phyloP scores from a whole-genome alignment of 139 green algal genomes.

The Volvox reticuliferus region DNA sequence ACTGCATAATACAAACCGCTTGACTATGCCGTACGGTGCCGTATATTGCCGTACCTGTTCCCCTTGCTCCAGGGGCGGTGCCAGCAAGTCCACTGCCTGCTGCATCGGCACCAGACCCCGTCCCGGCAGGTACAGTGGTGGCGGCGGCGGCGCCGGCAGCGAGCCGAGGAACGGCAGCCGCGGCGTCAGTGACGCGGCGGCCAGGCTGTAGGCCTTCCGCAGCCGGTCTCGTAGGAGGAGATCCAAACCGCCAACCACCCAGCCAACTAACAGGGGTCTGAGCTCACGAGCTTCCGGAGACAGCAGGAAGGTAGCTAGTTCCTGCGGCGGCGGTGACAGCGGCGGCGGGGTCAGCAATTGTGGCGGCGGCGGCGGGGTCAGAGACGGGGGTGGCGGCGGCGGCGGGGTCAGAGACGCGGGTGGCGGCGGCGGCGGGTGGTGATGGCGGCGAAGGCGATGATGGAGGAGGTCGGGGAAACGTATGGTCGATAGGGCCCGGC shows the following conservation, averaged over 20 bases:
- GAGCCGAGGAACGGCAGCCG: conserved; percentile 71
- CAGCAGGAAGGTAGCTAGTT: conserved; percentile 81
- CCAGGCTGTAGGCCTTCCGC: conserved; percentile 48
- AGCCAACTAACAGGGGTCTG: conserved; percentile 73
- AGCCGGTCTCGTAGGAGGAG: conserved; percentile 74
- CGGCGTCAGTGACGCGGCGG: conserved; percentile 47
- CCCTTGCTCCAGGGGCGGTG: conserved; percentile 64
- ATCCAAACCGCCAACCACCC: conserved; percentile 71
- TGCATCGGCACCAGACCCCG: conserved; percentile 49
- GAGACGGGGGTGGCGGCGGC: not conserved
- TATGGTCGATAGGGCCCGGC: too few relatives aligned
- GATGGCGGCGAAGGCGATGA: too few relatives aligned
- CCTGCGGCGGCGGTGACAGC: conserved; percentile 42
- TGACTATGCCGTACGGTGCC: too few relatives aligned
- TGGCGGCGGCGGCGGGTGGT: not conserved
- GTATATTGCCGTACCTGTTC: conserved; percentile 55
- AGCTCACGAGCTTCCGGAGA: conserved; percentile 76
- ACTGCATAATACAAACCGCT: too few relatives aligned
- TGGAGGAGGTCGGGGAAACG: too few relatives aligned
- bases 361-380: not conserved
- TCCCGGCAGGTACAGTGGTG: conserved; percentile 76
- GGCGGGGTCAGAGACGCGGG: not conserved
- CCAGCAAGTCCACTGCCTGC: conserved; percentile 68
- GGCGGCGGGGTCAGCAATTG: not conserved
- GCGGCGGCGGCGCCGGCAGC: conserved; percentile 59